Evolutionary conservation across 768 basidiomycete genomes (phyloP), one percentile per base, ranked within the genome.

Genomic region (Hypholoma sublateritium): DNA sequence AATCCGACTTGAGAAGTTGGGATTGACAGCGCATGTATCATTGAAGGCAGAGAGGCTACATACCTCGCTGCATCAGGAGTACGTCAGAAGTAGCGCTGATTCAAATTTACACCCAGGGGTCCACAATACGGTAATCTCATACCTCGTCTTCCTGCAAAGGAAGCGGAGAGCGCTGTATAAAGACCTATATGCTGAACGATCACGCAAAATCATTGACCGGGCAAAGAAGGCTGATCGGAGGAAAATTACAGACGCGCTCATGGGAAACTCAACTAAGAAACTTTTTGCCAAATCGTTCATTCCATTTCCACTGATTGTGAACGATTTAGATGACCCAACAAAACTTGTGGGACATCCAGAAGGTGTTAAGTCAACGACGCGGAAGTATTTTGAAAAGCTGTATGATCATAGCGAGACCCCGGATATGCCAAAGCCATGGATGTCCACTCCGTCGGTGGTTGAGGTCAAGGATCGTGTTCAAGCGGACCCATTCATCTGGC

Each of bases 401-500:
- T 64, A 64, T 24, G 47, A 61, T 24, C 51, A 49, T 11, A 59
- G 54, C 5, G 16, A 39, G 8, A 35, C 24, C 2, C 53, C 53
- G 14, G 14, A 36, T 16, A 46, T 43, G 25, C n/a, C 21, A 3
- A 71, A 71, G 32, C 69, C 66, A 1, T 72, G 68, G 69, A 24
- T 71, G 32, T 55, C 46, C 0, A 64, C 68, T 0, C 63, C 59
- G 0, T 60, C 67, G 0, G 59, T 69, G 8, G 0, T 24, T 0
- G 48, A 44, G 14, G 59, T 69, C 1, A 51, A 41, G 41, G 37
- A 39, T 0, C 54, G 58, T 4, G 58, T 65, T 0, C 5, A 13
- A 3, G 35, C 47, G 11, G 56, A 66, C 16, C 69, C 69, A 1
- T 69, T 73, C 36, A 13, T 17, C 1, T 70, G 68, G 69, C 70